Percentiles rank a stretch among this genome's conserved stretches.
Evolutionary conservation across 169 alveolate species (phyloP).

Genomic region (Cryptosporidium baileyi): DNA sequence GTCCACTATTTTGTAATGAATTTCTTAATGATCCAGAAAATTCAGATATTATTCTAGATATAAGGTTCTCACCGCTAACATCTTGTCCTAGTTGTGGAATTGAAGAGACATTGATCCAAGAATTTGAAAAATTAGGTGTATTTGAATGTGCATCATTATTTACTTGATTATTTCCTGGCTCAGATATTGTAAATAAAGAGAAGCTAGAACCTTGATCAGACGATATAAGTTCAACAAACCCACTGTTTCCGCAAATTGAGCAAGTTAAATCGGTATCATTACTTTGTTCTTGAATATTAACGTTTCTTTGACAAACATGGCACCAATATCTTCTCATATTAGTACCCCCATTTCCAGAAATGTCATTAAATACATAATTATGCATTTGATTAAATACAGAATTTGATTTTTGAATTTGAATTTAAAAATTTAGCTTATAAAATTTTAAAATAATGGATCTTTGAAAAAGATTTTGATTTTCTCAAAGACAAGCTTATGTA

Average conservation of each 20-base stretch:
- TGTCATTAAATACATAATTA: background rate
- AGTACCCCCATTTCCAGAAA: background rate
- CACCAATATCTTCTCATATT: slow-evolving; percentile 12
- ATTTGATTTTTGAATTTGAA: no score
- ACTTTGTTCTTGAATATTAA: background rate
- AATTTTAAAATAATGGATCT: no score
- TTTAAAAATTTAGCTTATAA: no score
- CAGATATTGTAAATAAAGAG: background rate
- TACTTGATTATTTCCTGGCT: background rate
- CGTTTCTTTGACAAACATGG: slow-evolving; percentile 50
- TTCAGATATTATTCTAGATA: slow-evolving; percentile 50
- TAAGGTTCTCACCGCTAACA: background rate
- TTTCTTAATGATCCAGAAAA: slow-evolving; percentile 13
- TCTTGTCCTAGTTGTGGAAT: slow-evolving; percentile 5
- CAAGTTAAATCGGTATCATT: slow-evolving; percentile 48
- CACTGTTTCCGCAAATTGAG: slow-evolving; percentile 18
- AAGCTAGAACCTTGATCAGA: background rate
- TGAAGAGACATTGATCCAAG: slow-evolving; percentile 40
- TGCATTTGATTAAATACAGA: no score
- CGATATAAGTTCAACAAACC: slow-evolving; percentile 35
- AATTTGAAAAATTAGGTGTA: background rate
- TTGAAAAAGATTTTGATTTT: no score
- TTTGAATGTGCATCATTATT: background rate
- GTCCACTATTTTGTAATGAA: background rate
- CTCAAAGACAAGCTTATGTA: no score